Evolutionary conservation across 768 basidiomycete genomes (phyloP).

Genomic region (Auricularia sp.): DNA sequence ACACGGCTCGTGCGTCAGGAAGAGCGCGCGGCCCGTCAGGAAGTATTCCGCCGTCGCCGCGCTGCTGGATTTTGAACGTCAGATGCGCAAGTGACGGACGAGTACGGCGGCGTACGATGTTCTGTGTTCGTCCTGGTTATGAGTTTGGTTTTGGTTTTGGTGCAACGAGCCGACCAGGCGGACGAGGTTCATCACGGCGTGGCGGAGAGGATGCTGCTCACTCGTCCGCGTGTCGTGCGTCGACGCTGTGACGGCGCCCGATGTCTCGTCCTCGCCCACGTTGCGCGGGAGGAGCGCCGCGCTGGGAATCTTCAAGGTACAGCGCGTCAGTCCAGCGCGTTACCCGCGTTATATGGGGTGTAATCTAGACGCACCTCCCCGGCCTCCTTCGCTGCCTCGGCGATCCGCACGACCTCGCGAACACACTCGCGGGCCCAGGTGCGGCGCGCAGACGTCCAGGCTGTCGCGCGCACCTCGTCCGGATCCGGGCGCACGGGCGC

Average conservation of each 20-base stretch:
- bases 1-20: conserved; percentile 93
- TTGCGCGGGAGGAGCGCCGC: conserved; percentile 53
- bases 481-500: conserved; percentile 61
- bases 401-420: conserved; percentile 37
- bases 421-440: conserved; percentile 73
- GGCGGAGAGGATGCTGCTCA: conserved; percentile 67
- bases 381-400: conserved; percentile 30
- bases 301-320: conserved; percentile 50
- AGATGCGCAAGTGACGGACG: neutral
- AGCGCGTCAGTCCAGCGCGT: neutral
- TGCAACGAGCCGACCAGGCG: conserved; percentile 38
- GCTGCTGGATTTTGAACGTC: neutral
- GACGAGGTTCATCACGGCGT: conserved; percentile 72
- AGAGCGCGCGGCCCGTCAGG: conserved; percentile 72
- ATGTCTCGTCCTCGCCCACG: conserved; percentile 32
- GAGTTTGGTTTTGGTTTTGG: neutral
- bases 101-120: neutral
- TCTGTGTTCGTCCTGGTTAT: no score
- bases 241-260: conserved; percentile 6
- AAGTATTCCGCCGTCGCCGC: conserved; percentile 53
- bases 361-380: conserved; percentile 46
- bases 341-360: neutral
- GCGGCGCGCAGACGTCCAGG: conserved; percentile 55
- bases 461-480: conserved; percentile 28
- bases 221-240: conserved; percentile 65